Evolutionary conservation across 2,329 filamentous ascomycete species (phyloP), one percentile per base, ranked within the genome.

Genomic region (Phyllosticta citribraziliensis): DNA sequence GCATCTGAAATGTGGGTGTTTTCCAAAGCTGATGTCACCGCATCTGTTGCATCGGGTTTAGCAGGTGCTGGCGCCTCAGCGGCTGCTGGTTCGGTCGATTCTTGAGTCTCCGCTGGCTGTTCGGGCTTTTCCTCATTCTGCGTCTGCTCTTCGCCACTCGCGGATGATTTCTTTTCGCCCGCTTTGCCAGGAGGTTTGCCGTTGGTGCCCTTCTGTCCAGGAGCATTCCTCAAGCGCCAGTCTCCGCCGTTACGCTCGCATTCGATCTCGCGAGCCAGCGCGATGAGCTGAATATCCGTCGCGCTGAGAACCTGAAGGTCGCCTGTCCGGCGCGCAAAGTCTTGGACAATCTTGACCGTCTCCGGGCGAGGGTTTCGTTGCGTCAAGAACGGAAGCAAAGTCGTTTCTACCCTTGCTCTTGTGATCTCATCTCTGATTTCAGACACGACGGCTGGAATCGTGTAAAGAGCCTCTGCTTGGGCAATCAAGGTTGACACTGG

Each of bases 261-360:
- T 69, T 97, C 93, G n/a, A 97, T 73, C 72, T 99, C 94, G 73
- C 97, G 97, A 0, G 91, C 88, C 61, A 99, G 78, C 9, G 93
- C 94, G 69, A 97, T 79, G 51, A 99, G 82, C 67, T 95, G 88
- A 63, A 97, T 79, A 84, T 99, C 94, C 1, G 91, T 88, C 70
- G 83, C 85, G 75, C 92, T 97, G 62, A 99, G 78, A 0, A 97
- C 93, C 11, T 88, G 84, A 64, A 92, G 81, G 73, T 99, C 94
- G 60, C 94, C 94, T 0, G 94, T 97, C 72, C 86, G 88, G 60
- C 89, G 84, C 53, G 94, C 89, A 78, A 97, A 97, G 62, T 89
- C 88, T 56, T 84, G 85, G 3, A 97, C 83, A 63, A 93, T 82
- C 69, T 87, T 88, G 65, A 97, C 76, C 67, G 91, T 97, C 55